phyloP scores from a whole-genome alignment of 2,329 filamentous ascomycete species.

The Fusarium vanettenii region DNA sequence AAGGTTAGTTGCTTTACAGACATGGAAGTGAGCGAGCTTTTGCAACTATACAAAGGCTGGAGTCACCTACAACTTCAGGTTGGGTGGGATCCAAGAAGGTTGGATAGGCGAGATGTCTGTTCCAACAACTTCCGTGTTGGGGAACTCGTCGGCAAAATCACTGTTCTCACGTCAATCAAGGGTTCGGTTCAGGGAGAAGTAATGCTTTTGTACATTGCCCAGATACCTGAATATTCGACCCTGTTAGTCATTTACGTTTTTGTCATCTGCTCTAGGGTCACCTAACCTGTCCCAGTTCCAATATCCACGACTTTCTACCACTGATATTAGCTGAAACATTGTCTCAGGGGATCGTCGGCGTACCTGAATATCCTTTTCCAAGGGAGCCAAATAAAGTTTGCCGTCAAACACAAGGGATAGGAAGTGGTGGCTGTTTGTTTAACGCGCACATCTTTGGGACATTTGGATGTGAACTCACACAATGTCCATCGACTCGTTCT shows the following conservation, averaged over 20 bases:
- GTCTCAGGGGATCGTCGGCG: rapidly evolving
- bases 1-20: not conserved
- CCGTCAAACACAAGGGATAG: slow-evolving; percentile 10
- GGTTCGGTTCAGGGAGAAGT: too few species aligned
- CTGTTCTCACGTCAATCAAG: slow-evolving; percentile 48
- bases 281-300: slow-evolving; percentile 32
- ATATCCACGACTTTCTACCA: slow-evolving; percentile 19
- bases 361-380: slow-evolving; percentile 18
- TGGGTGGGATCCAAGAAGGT: slow-evolving; percentile 22
- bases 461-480: not conserved
- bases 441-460: not conserved
- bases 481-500: slow-evolving; percentile 34
- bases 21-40: not conserved
- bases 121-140: slow-evolving; percentile 58
- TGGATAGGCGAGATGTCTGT: slow-evolving; percentile 69
- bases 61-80: slow-evolving; percentile 17
- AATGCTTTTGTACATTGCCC: slow-evolving; percentile 4
- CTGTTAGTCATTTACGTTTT: not conserved
- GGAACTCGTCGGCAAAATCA: slow-evolving; percentile 58
- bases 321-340: not conserved
- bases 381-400: slow-evolving; percentile 19
- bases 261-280: not conserved
- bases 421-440: slow-evolving; percentile 15
- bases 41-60: not conserved
- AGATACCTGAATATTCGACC: not conserved